Conservation (phyloP, 179 eudicot genomes). For the Monotropa hypopitys region DNA sequence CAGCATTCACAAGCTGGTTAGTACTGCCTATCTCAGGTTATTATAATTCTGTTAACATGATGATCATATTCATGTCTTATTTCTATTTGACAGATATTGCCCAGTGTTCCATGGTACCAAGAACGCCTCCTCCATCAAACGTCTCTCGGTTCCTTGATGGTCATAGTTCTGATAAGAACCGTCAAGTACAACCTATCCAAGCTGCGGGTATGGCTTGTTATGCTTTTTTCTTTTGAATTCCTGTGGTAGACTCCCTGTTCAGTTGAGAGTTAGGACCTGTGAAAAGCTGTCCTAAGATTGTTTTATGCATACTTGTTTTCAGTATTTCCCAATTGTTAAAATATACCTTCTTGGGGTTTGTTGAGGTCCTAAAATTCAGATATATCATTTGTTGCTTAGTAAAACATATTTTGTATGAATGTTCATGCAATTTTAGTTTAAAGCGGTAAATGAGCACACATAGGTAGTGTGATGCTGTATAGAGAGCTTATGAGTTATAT, state of each 20-base stretch:
- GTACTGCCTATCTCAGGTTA: constrained; percentile 10
- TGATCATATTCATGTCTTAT: neutral
- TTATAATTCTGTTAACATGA: neutral
- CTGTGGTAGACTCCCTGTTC: neutral
- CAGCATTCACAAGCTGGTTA: constrained; percentile 85
- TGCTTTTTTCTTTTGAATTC: neutral
- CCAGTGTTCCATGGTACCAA: constrained; percentile 86
- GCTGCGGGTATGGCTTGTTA: constrained; percentile 47
- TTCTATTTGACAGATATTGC: constrained; percentile 45
- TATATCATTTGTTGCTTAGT: neutral
- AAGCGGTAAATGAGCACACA: neutral
- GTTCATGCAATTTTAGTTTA: neutral
- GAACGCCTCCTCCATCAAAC: constrained; percentile 78
- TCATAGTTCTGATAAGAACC: constrained; percentile 74
- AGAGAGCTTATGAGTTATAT: neutral
- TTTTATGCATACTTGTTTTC: neutral
- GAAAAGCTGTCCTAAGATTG: neutral
- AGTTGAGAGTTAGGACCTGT: neutral
- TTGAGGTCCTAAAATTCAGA: neutral
- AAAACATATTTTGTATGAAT: neutral
- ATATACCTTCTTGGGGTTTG: neutral
- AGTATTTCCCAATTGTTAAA: neutral
- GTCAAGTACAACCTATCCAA: constrained; percentile 85
- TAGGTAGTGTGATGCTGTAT: neutral
- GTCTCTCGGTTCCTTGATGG: constrained; percentile 90